Base-by-base conservation (phyloP, 108 stramenopile species). In the Cyclotella atomus region DNA sequence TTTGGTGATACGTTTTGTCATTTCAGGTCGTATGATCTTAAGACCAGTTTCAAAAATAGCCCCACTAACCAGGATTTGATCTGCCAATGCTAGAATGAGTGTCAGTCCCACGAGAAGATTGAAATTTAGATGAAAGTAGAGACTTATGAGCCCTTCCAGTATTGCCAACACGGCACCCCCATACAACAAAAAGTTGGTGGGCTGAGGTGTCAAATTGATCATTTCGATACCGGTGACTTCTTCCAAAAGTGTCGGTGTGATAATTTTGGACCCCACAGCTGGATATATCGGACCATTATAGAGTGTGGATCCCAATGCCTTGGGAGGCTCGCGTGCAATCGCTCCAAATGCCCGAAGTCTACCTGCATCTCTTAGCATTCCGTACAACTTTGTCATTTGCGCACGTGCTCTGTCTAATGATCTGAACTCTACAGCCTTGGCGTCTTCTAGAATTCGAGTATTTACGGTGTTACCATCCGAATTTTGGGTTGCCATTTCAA, bases 381-480 rank as follows among this genome's bases (percentile, higher is more conserved):
- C 29, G 65, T 95, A 95, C 77, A 95, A 81, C 20, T 83, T 67
- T 7, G 93, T 85, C 93, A 95, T 95, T 77, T 89, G 88, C 1
- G 71, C 71, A 14, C 93, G 76, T 7, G 82, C 84, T 32, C 84
- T 60, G 33, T 89, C 87, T 23, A 82, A 25, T 1, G 84, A 49
- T 15, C 86, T 85, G 33, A 85, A 88, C 50, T 89, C 80, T 14
- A 76, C 67, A 29, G 44, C 65, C 44, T 21, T 84, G 35, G 68
- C 64, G 35, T 82, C 81, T 45, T 82, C 59, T 0, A 74, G 16
- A 19, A 65, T 47, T 38, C 72, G 76, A 44, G 79, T 86, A 24
- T 84, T 85, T 24, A 77, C 67, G 16, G 70, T 80, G 55, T 85
- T 88, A 65, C 81, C 84, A 33, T 92, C 89, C 0, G 85, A 78